Conservation (phyloP, 371 early-diverging fungal genomes). For the Mortierella sp. region DNA sequence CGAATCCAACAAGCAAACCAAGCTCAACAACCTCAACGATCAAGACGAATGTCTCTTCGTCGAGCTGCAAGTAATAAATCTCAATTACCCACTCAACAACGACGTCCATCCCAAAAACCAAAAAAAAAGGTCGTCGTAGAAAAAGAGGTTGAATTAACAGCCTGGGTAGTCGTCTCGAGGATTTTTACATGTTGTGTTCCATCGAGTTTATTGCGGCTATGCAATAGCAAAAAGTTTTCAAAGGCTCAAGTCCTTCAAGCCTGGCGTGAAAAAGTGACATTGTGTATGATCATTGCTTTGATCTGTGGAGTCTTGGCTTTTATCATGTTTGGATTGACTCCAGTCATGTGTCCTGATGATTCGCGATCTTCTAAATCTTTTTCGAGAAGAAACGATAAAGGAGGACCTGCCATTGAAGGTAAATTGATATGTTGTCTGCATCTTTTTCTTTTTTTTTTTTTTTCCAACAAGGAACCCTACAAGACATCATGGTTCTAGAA, state of each 20-base stretch:
- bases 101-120: constrained; percentile 29
- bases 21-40: constrained; percentile 49
- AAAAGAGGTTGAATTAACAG: constrained; percentile 57
- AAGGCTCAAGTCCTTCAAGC: constrained; percentile 69
- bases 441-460: too few species aligned
- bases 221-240: constrained; percentile 49
- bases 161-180: constrained; percentile 64
- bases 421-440: background rate
- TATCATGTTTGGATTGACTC: constrained; percentile 71
- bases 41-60: constrained; percentile 33
- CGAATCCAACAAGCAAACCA: constrained; percentile 57
- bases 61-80: constrained; percentile 14
- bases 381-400: constrained; percentile 6
- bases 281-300: constrained; percentile 75
- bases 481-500: too few species aligned
- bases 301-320: constrained; percentile 72
- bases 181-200: constrained; percentile 71
- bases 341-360: constrained; percentile 62
- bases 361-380: constrained; percentile 2
- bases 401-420: too few species aligned
- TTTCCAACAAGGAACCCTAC: too few species aligned
- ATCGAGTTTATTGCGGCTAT: constrained; percentile 62
- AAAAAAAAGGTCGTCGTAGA: constrained; percentile 33
- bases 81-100: constrained; percentile 8
- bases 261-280: constrained; percentile 81